Percentiles rank a stretch among this genome's conserved stretches.
Conservation (phyloP, 805 yeast species). For the Spathaspora boniae region DNA sequence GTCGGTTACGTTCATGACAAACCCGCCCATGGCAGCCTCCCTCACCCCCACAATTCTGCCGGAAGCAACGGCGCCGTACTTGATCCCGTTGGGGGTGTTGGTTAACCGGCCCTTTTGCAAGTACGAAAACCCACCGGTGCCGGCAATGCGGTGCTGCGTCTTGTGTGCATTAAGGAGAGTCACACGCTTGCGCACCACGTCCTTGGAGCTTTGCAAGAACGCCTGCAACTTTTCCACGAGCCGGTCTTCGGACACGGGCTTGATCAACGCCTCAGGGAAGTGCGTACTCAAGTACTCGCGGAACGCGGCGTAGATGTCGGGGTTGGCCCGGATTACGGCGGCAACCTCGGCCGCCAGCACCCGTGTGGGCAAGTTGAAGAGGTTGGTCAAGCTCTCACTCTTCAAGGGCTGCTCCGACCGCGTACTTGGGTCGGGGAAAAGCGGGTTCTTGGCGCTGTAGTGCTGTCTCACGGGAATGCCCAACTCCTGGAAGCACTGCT, state of each 20-base stretch:
- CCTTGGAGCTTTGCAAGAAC: conserved; percentile 24
- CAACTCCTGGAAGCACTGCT: conserved; percentile 65
- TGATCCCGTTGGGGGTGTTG: conserved; percentile 69
- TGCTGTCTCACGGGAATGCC: conserved; percentile 46
- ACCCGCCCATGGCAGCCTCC: conserved; percentile 52
- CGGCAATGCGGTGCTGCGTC: conserved; percentile 40
- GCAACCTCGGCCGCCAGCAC: conserved; percentile 28
- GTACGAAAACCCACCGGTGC: conserved; percentile 76
- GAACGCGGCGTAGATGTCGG: conserved; percentile 49
- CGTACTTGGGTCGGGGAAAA: conserved; percentile 34
- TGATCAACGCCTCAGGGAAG: conserved; percentile 38
- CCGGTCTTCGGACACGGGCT: conserved; percentile 7
- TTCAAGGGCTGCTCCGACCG: conserved; percentile 15
- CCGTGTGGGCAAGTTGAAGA: conserved; percentile 28
- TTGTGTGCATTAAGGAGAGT: conserved; percentile 22
- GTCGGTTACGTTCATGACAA: conserved; percentile 36
- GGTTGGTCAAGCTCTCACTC: conserved; percentile 27
- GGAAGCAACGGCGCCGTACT: conserved; percentile 53
- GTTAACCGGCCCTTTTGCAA: conserved; percentile 62
- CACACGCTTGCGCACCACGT: conserved; percentile 19
- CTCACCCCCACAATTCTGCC: conserved; percentile 59
- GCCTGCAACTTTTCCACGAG: conserved; percentile 29
- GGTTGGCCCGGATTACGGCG: conserved; percentile 37
- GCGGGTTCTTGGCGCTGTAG: conserved; percentile 33
- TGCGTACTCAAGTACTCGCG: conserved; percentile 50